phyloP scores from a whole-genome alignment of 2,329 filamentous ascomycete species.

The Talaromyces sp. region DNA sequence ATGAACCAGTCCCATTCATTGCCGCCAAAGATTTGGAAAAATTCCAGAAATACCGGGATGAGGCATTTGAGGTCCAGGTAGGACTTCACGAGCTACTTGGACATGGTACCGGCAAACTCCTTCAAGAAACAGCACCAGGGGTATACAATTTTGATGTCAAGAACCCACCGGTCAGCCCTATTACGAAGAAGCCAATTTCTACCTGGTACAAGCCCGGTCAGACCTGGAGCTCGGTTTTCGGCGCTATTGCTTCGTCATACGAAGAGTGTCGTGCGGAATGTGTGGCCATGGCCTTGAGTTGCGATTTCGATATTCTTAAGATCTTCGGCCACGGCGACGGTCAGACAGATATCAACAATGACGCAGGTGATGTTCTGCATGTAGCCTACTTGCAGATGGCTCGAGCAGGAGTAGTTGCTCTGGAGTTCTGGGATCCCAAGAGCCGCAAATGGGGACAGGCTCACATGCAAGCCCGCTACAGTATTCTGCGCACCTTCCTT shows the following conservation, averaged over 20 bases:
- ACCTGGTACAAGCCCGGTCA: conserved; percentile 94
- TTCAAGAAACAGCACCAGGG: conserved; percentile 80
- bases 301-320: conserved; percentile 80
- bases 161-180: conserved; percentile 74
- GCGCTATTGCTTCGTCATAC: conserved; percentile 78
- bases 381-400: conserved; percentile 90
- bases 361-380: conserved; percentile 83
- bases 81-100: conserved; percentile 85
- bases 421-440: conserved; percentile 95
- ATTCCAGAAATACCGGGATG: conserved; percentile 77
- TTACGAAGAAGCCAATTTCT: conserved; percentile 69
- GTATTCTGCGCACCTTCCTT: conserved; percentile 71
- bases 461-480: conserved; percentile 87
- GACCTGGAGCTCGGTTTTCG: conserved; percentile 92
- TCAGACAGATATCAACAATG: conserved; percentile 62
- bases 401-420: conserved; percentile 76
- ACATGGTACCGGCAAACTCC: conserved; percentile 87
- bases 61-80: conserved; percentile 91
- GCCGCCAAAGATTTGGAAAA: conserved; percentile 68
- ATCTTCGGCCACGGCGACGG: conserved; percentile 91
- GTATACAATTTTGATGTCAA: conserved; percentile 81
- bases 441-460: conserved; percentile 86
- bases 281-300: conserved; percentile 84
- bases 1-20: conserved; percentile 91
- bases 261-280: conserved; percentile 94